Evolutionary conservation across 495 filamentous ascomycete genomes (phyloP), one percentile per base, ranked within the genome.

Genomic region (Aspergillus campestris): DNA sequence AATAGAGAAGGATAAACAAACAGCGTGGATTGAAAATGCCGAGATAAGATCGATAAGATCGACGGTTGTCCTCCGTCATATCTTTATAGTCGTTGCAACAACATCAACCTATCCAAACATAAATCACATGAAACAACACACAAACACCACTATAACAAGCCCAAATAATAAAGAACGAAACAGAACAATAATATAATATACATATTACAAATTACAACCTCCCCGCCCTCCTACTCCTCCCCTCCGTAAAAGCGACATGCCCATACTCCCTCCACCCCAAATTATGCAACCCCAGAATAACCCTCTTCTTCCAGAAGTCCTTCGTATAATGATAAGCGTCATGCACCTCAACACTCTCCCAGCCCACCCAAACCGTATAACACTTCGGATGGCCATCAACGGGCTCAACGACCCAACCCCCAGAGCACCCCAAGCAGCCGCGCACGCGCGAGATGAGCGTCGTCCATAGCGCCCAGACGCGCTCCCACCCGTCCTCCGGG

Each of bases 161-260:
- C 18, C 18, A 24, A 24, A 24, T 1, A 24, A 24, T 1, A 24
- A 24, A 24, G 18, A 24, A 24, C 1, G 4, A 24, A 24, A 24
- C 18, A 4, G 4, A 24, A 4, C 2, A 24, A 2, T 24, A 24
- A 24, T 4, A 24, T 24, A 24, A 24, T 2, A 24, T 24, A 2
- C 1, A 24, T n/a, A n/a, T n/a, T n/a, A 24, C 4, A 24, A 24
- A 24, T 24, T 56, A 59, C 36, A 53, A 40, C 42, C 50, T 68
- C 70, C 38, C 82, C 81, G 41, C 35, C 14, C 27, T 42, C 30
- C 12, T 38, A 43, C 40, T 41, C n/a, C 43, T 46, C 46, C 47
- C 52, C 31, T 54, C 31, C 30, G 7, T 24, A 38, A 59, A 56
- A 29, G 39, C 43, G 24, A 59, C 44, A 50, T 59, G 55, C 8